Base-by-base conservation (phyloP, 192 early-diverging fungal species). In the Linnemannia schmuckeri region DNA sequence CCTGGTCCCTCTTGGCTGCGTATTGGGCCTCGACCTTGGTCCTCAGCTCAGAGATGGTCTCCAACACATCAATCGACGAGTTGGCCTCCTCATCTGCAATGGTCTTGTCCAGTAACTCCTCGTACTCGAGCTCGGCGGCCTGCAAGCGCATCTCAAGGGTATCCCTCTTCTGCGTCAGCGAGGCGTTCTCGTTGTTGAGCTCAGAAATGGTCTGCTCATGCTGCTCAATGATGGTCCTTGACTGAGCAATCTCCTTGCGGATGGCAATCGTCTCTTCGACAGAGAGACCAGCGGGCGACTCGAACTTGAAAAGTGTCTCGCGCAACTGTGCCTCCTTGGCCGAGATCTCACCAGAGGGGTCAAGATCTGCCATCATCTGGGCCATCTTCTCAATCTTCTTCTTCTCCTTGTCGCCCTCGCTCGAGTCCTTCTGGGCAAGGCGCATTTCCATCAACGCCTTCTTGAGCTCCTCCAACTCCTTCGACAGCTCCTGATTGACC, bases 11-110 rank as follows among this genome's bases (percentile, higher is more conserved):
- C 88, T 97, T 98, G 87, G 92, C 90, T 78, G 88, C 92, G 88
- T 96, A 98, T 88, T 97, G 95, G 6, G 87, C 89, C 85, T 99
- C 98, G 12, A 99, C 93, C 90, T 96, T 96, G 75, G 88, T 91
- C 89, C 94, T 96, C 33, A 98, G 89, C 70, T 97, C 96, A 46
- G 93, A 93, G 78, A 98, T 96, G 44, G 96, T 97, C 75, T 95
- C 93, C 33, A 91, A 88, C 40, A 93, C 92, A 68, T 93, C 90
- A 8, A 88, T 89, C 41, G 84, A 89, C 27, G 80, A 90, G 57
- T 92, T 91, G 70, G 90, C 93, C 74, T 95, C 92, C 81, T 96
- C 94, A 77, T 94, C 93, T 7, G 92, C 93, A 85, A 94, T 94
- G 12, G 90, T 93, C 77, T 92, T 93, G 66, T 93, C 92, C 72